Evolutionary conservation across 345 rosid genomes (phyloP).

Genomic region (Aurinia saxatilis): DNA sequence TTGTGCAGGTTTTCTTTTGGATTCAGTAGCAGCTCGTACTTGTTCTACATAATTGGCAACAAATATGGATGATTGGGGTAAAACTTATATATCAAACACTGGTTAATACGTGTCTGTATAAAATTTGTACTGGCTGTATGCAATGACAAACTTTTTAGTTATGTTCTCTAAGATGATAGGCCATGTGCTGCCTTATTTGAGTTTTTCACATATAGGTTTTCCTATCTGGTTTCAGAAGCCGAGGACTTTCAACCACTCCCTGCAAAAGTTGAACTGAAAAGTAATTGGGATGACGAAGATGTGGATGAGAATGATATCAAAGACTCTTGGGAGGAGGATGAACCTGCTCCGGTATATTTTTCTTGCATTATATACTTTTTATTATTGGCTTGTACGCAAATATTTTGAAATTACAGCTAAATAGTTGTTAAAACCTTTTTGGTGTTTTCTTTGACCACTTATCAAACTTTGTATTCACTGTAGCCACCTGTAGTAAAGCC

Average conservation of each 20-base stretch:
- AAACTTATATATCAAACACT: not conserved
- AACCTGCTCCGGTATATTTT: slow-evolving; percentile 51
- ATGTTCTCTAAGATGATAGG: not conserved
- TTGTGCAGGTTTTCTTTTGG: slow-evolving; percentile 3
- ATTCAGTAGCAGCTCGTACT: not conserved
- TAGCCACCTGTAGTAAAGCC: slow-evolving; percentile 44
- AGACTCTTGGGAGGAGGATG: slow-evolving; percentile 98
- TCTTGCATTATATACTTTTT: not conserved
- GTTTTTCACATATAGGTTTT: not conserved
- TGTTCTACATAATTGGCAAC: not conserved
- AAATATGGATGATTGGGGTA: slow-evolving; percentile 25
- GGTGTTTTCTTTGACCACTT: not conserved
- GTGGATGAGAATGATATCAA: slow-evolving; percentile 73
- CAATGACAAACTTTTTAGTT: not conserved
- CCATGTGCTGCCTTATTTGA: not conserved
- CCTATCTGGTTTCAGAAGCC: slow-evolving; percentile 39
- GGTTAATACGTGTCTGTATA: not conserved
- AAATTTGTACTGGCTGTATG: not conserved
- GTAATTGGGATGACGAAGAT: slow-evolving; percentile 89
- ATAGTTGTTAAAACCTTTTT: not conserved
- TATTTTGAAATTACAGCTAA: not conserved
- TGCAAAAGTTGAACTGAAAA: slow-evolving; percentile 43
- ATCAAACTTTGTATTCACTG: slow-evolving; percentile 1
- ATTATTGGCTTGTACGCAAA: not conserved
- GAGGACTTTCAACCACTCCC: slow-evolving; percentile 49